These are phyloP conservation scores for Pseudocercospora crystallina DNA, from an alignment of 2,329 filamentous ascomycete species.

Conservation along the genomic window DNA sequence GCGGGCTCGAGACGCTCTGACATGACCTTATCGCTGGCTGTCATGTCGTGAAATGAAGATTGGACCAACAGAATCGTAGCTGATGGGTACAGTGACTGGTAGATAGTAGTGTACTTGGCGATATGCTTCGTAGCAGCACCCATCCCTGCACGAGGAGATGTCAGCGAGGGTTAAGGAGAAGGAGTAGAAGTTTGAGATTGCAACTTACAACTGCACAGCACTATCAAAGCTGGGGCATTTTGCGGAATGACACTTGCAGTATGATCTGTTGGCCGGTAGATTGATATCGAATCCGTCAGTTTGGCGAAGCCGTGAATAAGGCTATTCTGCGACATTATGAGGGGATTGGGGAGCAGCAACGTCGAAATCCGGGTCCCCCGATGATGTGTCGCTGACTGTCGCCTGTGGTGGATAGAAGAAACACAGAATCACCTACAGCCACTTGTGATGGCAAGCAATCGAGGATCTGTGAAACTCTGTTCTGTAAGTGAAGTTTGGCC, in stretches of 20 bases:
- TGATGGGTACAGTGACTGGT: conserved; percentile 27
- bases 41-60: conserved; percentile 23
- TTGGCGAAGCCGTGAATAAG: conserved; percentile 3
- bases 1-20: neutral
- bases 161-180: conserved; percentile 33
- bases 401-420: too few relatives aligned
- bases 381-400: too few relatives aligned
- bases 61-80: conserved; percentile 33
- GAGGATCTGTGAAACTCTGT: too few relatives aligned
- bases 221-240: conserved; percentile 2
- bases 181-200: too few relatives aligned
- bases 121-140: conserved; percentile 33
- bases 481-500: too few relatives aligned
- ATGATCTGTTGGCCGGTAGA: neutral
- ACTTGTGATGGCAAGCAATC: too few relatives aligned
- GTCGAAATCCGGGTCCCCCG: too few relatives aligned
- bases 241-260: neutral
- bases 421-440: too few relatives aligned
- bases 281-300: conserved; percentile 12
- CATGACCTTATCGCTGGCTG: conserved; percentile 12
- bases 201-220: conserved; percentile 8
- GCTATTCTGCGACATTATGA: too few relatives aligned
- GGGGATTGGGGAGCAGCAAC: too few relatives aligned
- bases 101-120: conserved; percentile 34
- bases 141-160: conserved; percentile 33